phyloP scores from a whole-genome alignment of 2,329 filamentous ascomycete genomes.

The Exophiala sideris region DNA sequence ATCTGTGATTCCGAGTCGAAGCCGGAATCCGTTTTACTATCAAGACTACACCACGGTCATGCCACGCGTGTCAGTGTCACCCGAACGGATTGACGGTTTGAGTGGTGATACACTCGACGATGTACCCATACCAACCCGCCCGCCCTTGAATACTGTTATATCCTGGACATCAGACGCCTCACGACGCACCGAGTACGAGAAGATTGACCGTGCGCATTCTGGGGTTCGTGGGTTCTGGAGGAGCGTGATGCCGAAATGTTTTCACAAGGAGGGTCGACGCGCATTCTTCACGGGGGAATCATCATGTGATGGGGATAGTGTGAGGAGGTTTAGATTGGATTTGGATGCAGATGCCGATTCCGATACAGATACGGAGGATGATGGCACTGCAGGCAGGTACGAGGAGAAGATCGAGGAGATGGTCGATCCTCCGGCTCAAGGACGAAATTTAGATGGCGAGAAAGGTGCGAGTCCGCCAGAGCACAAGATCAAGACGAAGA shows the following conservation, averaged over 20 bases:
- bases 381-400: not conserved
- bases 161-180: slow-evolving; percentile 47
- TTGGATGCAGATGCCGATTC: slow-evolving; percentile 35
- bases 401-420: not conserved
- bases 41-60: too few relatives aligned
- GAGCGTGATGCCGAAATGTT: slow-evolving; percentile 40
- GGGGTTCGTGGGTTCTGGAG: slow-evolving; percentile 44
- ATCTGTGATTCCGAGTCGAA: too few relatives aligned
- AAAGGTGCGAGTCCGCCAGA: not conserved
- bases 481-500: not conserved
- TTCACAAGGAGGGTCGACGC: slow-evolving; percentile 34
- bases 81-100: too few relatives aligned
- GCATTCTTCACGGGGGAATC: slow-evolving; percentile 42
- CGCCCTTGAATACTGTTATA: slow-evolving; percentile 40
- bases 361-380: slow-evolving; percentile 2
- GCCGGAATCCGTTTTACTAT: too few relatives aligned
- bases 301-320: slow-evolving; percentile 40
- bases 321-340: slow-evolving; percentile 46
- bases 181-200: slow-evolving; percentile 47
- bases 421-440: not conserved
- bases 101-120: not conserved
- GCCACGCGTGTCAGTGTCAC: too few relatives aligned
- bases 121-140: not conserved
- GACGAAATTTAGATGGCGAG: not conserved
- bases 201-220: slow-evolving; percentile 49